A percentile compares a stretch with the other conserved stretches of the same genome.
Evolutionary conservation across 2,329 filamentous ascomycete species (phyloP).

Genomic region (Elsinoe fawcettii): DNA sequence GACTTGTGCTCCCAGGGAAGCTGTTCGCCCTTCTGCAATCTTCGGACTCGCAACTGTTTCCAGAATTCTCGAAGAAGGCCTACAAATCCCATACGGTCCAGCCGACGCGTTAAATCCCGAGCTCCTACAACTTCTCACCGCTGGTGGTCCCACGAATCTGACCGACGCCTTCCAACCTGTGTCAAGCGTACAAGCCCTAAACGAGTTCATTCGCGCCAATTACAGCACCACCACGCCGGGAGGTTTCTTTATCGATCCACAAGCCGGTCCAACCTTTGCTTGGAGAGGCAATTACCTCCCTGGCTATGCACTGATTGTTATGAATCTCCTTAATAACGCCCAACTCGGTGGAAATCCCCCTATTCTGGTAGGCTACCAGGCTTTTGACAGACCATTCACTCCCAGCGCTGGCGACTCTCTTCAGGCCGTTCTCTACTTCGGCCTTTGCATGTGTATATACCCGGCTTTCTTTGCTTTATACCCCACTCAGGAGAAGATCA

Average conservation of each 20-base stretch:
- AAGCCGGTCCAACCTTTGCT: conserved; percentile 52
- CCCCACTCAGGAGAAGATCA: conserved; percentile 71
- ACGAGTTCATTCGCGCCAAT: conserved; percentile 52
- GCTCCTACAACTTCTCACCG: conserved; percentile 26
- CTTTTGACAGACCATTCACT: conserved; percentile 67
- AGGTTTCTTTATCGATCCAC: conserved; percentile 65
- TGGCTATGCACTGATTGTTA: conserved; percentile 61
- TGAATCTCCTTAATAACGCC: conserved; percentile 85
- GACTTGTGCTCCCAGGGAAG: conserved; percentile 38
- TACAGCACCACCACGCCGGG: conserved; percentile 65
- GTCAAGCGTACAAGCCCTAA: conserved; percentile 60
- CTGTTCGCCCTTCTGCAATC: conserved; percentile 13
- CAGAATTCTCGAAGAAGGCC: conserved; percentile 18
- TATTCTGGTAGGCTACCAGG: conserved; percentile 63
- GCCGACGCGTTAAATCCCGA: conserved; percentile 26
- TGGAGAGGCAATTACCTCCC: conserved; percentile 61
- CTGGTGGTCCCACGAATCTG: conserved; percentile 19
- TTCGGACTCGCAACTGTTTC: conserved; percentile 21
- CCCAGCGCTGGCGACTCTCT: conserved; percentile 63
- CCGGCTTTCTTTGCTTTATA: conserved; percentile 86
- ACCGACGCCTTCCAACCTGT: conserved; percentile 43
- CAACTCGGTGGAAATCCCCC: conserved; percentile 56
- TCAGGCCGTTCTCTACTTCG: conserved; percentile 74
- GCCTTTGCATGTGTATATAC: conserved; percentile 67
- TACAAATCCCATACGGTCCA: conserved; percentile 37